Evolutionary conservation across 768 basidiomycete genomes (phyloP), one percentile per base, ranked within the genome.

Genomic region (Tylopilus intermedius): DNA sequence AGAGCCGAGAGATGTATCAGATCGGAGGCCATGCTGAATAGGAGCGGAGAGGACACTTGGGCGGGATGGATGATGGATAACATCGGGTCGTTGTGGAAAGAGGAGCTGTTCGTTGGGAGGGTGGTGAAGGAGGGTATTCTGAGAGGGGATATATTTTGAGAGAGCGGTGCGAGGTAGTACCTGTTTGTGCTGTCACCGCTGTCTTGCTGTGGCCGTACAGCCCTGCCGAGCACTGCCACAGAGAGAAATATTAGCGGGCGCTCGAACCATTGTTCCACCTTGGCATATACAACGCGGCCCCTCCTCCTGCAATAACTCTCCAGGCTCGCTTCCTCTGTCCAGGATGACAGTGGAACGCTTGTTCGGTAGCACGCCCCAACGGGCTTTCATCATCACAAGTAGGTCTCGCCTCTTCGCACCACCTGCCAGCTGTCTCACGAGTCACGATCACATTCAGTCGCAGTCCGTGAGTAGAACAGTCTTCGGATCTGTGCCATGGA

Each of bases 341-440:
- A 68, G 55, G 58, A 91, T 90, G 88, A 79, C 82, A 48, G 74
- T 83, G 43, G 84, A 88, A 73, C 79, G 80, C 22, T 76, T 92
- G 47, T 70, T 92, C 49, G 81, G 81, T 18, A 90, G 89, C 13
- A 75, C 79, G 54, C 81, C 89, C 22, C 90, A 91, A 62, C 74
- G 75, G 56, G 79, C 78, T 37, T 91, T 90, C 69, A 80, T 90
- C 50, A 70, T 67, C 38, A 88, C 84, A 52, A 82, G 88, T 89
- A 67, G 62, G 84, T 69, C 35, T 18, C 33, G 18, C 30, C 27
- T 29, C 27, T 27, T 43, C 8, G 35, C 21, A 30, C 54, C 26
- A 27, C 40, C 21, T 49, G 54, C 24, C 32, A 45, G 49, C 45
- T 43, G 40, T 47, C 50, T 54, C 47, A 42, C 56, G 10, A 33